Evolutionary conservation across 2,329 filamentous ascomycete genomes (phyloP), one percentile per base, ranked within the genome.

Genomic region (Pyrenophora graminea): DNA sequence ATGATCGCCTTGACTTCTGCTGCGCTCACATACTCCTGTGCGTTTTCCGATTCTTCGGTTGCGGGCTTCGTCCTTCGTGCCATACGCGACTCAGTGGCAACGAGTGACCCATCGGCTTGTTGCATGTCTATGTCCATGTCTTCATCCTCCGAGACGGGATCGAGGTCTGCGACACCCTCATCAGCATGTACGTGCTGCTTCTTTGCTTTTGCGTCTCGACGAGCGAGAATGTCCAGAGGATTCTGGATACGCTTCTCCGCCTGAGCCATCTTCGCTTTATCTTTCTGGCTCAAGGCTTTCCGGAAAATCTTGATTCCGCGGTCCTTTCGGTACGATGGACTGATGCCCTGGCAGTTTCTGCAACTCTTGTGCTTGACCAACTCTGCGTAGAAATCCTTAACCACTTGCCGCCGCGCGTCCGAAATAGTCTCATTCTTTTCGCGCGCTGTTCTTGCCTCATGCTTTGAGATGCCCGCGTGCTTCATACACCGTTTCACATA

Each of bases 241-340:
- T 94, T 90, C 44, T 82, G 81, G 31, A 84, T 79, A 62, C 85
- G 87, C 68, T 91, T 83, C 47, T 85, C 82, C 40, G 74, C 74
- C 61, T 89, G 85, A 3, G 85, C 82, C 88, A 96, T 96, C 55
- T 87, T 85, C 36, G 85, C 82, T 69, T 86, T 85, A 31, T 94
- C 86, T 72, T 95, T 96, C 39, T 81, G 75, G 39, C 81, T 83
- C 49, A 97, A 77, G 2, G 88, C 80, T 68, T 89, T 94, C 69
- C 93, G 87, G 73, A 97, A 99, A 46, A 99, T 91, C 74, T 97
- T 99, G 68, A 92, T 88, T 65, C 86, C 94, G 37, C 88, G 83
- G 66, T 99, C 93, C 72, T 96, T 97, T 63, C 93, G 86, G 74
- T 90, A 97, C 2, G 80, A 80, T 9, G 91, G 92, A 45, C 69